A percentile compares a stretch with the other conserved stretches of the same genome.
These are phyloP conservation scores for Ophiosphaerella herpotricha DNA, from an alignment of 2,329 filamentous ascomycete genomes.

Conservation along the genomic window DNA sequence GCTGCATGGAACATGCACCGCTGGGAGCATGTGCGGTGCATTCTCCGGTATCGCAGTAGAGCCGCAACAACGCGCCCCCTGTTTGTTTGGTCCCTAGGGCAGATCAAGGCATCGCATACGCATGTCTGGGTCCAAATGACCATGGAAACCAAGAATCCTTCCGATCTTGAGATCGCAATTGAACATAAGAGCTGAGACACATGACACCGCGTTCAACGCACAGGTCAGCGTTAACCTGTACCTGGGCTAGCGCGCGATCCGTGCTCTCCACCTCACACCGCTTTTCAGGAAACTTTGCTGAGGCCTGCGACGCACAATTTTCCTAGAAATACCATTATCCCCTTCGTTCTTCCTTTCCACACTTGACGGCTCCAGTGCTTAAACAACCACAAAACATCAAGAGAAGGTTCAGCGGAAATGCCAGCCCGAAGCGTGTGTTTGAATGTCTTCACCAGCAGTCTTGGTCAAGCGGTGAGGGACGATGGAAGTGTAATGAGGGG, in stretches of 20 bases:
- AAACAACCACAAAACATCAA: constrained; percentile 12
- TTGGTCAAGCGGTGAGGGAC: constrained; percentile 38
- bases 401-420: constrained; percentile 29
- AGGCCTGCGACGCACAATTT: constrained; percentile 25
- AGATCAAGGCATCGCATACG: not conserved
- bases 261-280: constrained; percentile 45
- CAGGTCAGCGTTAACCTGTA: constrained; percentile 40
- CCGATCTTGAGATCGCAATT: constrained; percentile 7
- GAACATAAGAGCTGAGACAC: constrained; percentile 27
- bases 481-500: constrained; percentile 13
- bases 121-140: not conserved
- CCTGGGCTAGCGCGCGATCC: constrained; percentile 35
- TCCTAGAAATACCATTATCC: constrained; percentile 30
- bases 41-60: constrained; percentile 1
- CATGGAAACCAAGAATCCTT: not conserved
- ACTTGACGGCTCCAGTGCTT: not conserved
- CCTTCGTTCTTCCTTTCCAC: constrained; percentile 12
- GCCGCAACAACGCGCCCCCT: not conserved
- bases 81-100: not conserved
- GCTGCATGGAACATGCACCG: constrained; percentile 1
- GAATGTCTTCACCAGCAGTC: constrained; percentile 43
- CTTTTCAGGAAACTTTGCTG: constrained; percentile 41
- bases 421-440: constrained; percentile 43
- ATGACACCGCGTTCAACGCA: constrained; percentile 36
- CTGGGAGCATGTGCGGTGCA: constrained; percentile 5